Evolutionary conservation across 2,329 filamentous ascomycete genomes (phyloP), one percentile per base, ranked within the genome.

Genomic region (Cladosporium sp.): DNA sequence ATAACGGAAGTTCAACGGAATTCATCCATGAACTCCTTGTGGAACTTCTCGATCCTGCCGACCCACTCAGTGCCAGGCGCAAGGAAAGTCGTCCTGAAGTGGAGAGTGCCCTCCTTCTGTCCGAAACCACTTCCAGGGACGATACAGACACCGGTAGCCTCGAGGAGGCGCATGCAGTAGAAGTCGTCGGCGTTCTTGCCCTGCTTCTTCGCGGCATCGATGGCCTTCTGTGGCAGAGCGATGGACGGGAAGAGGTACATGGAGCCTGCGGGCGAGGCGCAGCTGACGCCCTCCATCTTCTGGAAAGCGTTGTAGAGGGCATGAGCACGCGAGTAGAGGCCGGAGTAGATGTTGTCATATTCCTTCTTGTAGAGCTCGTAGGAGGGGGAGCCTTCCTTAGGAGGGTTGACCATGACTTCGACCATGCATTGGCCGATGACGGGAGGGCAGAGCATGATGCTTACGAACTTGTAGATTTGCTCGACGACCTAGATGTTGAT

Each of bases 181-280:
- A 96, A 97, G 79, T 98, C 94, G 74, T 99, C 95, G 1, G 94
- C 81, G 14, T 84, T 82, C 75, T 91, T 90, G 73, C 88, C 88
- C 77, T 93, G 91, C 67, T 89, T 76, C 73, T 83, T 76, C 36
- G 95, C 95, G 18, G 91, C 91, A 70, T 89, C 89, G 68, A 89
- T 80, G 48, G 93, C 95, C 80, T 91, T 92, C 26, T 80, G 72
- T 1, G 95, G 87, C 26, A 99, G 83, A 36, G 83, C 88, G 80
- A 99, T 96, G 72, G 92, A 95, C 26, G 95, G 95, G 87, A 98
- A 99, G 74, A 99, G 90, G 83, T 99, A 99, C 95, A 99, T 99
- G 77, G 91, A 90, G 67, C 95, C 95, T 85, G 97, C 91, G 64
- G 95, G 95, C 71, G 88, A 85, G 73, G 91, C 90, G 80, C 93